These are phyloP conservation scores for Penicillium paradoxum DNA, from an alignment of 495 filamentous ascomycete genomes.

Conservation along the genomic window DNA sequence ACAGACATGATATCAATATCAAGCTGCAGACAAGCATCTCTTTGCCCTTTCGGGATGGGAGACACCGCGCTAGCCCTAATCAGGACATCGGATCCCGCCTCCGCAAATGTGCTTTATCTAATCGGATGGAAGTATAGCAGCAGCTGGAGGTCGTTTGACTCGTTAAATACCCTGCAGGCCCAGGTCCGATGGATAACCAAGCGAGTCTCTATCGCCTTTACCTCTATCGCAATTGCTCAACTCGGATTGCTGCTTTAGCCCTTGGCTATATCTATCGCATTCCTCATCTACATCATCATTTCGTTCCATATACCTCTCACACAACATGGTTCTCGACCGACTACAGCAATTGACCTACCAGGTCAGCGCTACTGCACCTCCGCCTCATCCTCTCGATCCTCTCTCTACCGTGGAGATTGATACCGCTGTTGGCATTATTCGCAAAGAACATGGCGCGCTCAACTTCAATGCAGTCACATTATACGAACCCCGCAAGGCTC, in stretches of 20 bases:
- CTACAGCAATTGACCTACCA: constrained; percentile 65
- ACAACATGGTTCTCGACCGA: constrained; percentile 59
- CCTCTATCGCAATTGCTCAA: neutral
- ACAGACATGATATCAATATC: neutral
- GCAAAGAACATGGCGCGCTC: constrained; percentile 64
- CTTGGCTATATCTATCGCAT: neutral
- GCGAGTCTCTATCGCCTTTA: neutral
- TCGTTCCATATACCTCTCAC: neutral
- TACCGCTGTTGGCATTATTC: constrained; percentile 61
- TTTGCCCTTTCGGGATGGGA: constrained; percentile 11
- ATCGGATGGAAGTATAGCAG: constrained; percentile 7
- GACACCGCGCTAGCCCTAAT: constrained; percentile 20
- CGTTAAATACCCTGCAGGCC: constrained; percentile 1
- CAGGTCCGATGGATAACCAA: neutral
- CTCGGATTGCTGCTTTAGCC: neutral
- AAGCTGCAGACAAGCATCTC: constrained; percentile 18
- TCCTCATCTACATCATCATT: neutral
- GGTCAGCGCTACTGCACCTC: constrained; percentile 49
- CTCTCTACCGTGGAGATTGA: constrained; percentile 76
- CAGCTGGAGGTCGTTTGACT: neutral
- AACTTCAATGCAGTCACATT: constrained; percentile 89
- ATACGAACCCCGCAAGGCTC: constrained; percentile 79
- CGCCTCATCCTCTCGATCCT: constrained; percentile 81
- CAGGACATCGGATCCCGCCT: constrained; percentile 25
- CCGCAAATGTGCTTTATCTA: constrained; percentile 22